phyloP scores from a whole-genome alignment of 768 basidiomycete species.

The Hypsizygus marmoreus region DNA sequence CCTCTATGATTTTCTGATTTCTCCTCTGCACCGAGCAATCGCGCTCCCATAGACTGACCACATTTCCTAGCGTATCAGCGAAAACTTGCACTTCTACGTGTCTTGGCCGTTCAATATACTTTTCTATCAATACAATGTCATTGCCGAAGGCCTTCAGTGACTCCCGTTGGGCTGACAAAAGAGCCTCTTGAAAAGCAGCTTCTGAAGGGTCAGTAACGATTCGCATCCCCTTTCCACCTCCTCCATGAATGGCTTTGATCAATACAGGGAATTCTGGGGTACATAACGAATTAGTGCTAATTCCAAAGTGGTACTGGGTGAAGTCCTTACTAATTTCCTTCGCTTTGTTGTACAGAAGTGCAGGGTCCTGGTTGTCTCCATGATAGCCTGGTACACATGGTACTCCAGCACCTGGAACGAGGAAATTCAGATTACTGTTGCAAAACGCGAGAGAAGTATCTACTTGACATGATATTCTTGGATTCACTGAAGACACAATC shows the following conservation, averaged over 20 bases:
- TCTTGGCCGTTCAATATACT: conserved; percentile 82
- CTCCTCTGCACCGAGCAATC: conserved; percentile 91
- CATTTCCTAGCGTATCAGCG: conserved; percentile 77
- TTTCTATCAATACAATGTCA: conserved; percentile 84
- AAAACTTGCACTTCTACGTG: conserved; percentile 97
- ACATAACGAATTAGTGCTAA: conserved; percentile 2
- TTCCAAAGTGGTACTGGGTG: background rate
- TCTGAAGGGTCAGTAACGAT: conserved; percentile 58
- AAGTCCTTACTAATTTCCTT: conserved; percentile 59
- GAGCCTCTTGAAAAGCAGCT: conserved; percentile 75
- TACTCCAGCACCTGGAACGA: conserved; percentile 70
- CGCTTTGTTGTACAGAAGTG: conserved; percentile 69
- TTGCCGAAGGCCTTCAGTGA: conserved; percentile 87
- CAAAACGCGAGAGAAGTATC: conserved; percentile 15
- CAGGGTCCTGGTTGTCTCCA: conserved; percentile 74
- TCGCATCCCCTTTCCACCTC: conserved; percentile 96
- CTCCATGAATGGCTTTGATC: conserved; percentile 96
- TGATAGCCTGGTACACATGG: conserved; percentile 97
- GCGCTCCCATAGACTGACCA: conserved; percentile 94
- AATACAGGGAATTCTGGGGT: conserved; percentile 79
- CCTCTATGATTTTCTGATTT: conserved; percentile 96
- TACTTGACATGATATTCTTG: conserved; percentile 91
- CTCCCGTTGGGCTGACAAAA: conserved; percentile 88
- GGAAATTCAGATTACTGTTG: background rate
- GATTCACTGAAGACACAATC: conserved; percentile 63